Base-by-base conservation (phyloP, 2,329 filamentous ascomycete genomes). In the Fusarium sambucinum region DNA sequence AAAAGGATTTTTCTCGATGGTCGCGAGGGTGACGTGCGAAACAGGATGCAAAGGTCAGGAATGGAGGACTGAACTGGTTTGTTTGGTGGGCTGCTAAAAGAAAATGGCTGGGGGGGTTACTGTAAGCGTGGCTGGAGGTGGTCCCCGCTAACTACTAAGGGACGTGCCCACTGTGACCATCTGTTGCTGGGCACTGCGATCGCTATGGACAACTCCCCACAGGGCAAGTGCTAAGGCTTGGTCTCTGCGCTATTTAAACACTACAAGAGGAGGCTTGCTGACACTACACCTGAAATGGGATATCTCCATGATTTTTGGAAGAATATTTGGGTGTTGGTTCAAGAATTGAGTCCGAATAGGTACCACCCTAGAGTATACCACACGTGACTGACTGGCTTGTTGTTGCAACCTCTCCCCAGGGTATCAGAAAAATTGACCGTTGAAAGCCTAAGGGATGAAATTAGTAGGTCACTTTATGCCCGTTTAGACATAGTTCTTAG, bases 61-160 rank as follows among this genome's bases (percentile, higher is more conserved):
- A 75, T 74, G 65, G 70, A 63, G 71, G 64, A 68, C 59, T 63
- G 70, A 59, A 72, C 19, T 53, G 61, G 63, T 64, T 64, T 42
- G 59, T 41, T 64, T 62, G 59, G 61, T 63, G 61, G 59, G 61
- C 23, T 27, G 37, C 19, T 50, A 62, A 62, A 55, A 62, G 41
- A 59, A 76, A 76, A 51, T 51, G 74, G 74, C 74, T 76, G 74
- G 74, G 74, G 72, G 66, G 58, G 51, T 65, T 54, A 64, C 54
- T 70, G 63, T 70, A 46, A 67, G 69, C 68, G 74, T 75, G 74
- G 74, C 74, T 76, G 74, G 72, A 69, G 63, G 69, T 59, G 61
- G 65, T 66, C 63, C 68, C 71, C 62, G 56, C 72, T 74, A 73
- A 63, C 67, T 73, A 55, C 48, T 70, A 70, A 70, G 65, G 71